A percentile compares a stretch with the other conserved stretches of the same genome.
Evolutionary conservation across 371 early-diverging fungal species (phyloP).

Genomic region (Zancudomyces culisetae): DNA sequence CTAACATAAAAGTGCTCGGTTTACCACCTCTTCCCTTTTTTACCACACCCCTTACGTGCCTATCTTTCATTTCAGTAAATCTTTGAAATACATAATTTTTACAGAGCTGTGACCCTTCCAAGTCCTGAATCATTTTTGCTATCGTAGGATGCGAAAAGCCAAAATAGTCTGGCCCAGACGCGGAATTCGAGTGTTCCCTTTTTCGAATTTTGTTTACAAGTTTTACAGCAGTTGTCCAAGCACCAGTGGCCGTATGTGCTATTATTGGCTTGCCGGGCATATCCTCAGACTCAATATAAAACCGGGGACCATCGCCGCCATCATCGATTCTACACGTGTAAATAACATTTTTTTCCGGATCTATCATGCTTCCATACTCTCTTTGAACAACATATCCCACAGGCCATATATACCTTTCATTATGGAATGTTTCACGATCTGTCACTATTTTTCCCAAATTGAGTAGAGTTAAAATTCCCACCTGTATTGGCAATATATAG

Average conservation of each 20-base stretch:
- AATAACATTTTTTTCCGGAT: conserved; percentile 42
- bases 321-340: conserved; percentile 67
- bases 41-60: conserved; percentile 21
- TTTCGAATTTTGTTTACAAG: conserved; percentile 59
- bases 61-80: conserved; percentile 19
- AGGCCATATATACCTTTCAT: conserved; percentile 83
- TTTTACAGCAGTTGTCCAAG: conserved; percentile 69
- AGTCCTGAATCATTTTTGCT: conserved; percentile 73
- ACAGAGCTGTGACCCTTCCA: conserved; percentile 51
- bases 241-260: conserved; percentile 70
- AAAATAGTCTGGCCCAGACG: conserved; percentile 79
- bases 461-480: conserved; percentile 62
- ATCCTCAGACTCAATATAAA: conserved; percentile 60
- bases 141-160: conserved; percentile 78
- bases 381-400: conserved; percentile 58
- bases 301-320: conserved; percentile 63
- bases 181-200: conserved; percentile 64
- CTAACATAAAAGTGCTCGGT: conserved; percentile 13
- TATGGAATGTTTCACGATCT: conserved; percentile 70
- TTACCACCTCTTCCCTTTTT: conserved; percentile 21
- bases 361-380: conserved; percentile 59
- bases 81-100: conserved; percentile 32
- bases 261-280: conserved; percentile 34
- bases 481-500: conserved; percentile 55
- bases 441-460: conserved; percentile 52